Percentiles rank a stretch among this genome's conserved stretches.
phyloP scores from a whole-genome alignment of 2,329 filamentous ascomycete genomes.

The Harringtonia aguacate region DNA sequence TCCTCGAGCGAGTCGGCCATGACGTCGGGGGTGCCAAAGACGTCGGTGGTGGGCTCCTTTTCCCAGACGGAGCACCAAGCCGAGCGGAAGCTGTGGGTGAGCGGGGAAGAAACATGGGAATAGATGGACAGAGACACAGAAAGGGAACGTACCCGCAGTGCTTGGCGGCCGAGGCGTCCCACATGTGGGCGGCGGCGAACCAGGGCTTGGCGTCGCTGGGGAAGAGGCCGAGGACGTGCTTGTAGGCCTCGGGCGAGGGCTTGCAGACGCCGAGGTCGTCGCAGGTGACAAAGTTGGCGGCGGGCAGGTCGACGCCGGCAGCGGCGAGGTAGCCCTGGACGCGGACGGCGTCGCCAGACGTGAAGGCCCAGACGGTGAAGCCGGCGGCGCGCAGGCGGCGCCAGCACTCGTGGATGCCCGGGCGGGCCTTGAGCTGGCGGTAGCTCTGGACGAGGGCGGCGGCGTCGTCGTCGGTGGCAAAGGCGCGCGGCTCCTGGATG shows the following conservation, averaged over 20 bases:
- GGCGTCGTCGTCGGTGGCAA: conserved; percentile 28
- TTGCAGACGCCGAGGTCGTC: conserved; percentile 34
- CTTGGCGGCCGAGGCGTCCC: conserved; percentile 40
- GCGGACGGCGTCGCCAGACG: conserved; percentile 32
- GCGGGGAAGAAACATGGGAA: neutral
- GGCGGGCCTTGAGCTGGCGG: conserved; percentile 18
- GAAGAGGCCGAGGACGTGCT: conserved; percentile 22
- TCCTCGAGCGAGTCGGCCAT: conserved; percentile 29
- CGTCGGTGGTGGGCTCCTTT: conserved; percentile 32
- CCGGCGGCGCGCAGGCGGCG: conserved; percentile 27
- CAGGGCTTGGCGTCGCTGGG: conserved; percentile 21
- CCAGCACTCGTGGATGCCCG: conserved; percentile 26
- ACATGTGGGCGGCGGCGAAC: conserved; percentile 48
- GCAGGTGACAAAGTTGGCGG: conserved; percentile 36
- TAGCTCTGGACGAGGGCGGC: conserved; percentile 25
- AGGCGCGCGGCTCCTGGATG: conserved; percentile 22
- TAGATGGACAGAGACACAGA: neutral
- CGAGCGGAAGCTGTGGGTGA: conserved; percentile 26
- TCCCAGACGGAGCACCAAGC: conserved; percentile 40
- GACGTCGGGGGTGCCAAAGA: conserved; percentile 39
- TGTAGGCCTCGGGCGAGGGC: conserved; percentile 34
- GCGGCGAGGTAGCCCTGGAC: conserved; percentile 37
- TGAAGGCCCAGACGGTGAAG: conserved; percentile 41
- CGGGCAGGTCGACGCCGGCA: conserved; percentile 8
- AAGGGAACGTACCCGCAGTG: conserved; percentile 24